A percentile compares a stretch with the other conserved stretches of the same genome.
These are phyloP conservation scores for Solanum sejunctum DNA, from an alignment of 257 asterid species.

Conservation along the genomic window DNA sequence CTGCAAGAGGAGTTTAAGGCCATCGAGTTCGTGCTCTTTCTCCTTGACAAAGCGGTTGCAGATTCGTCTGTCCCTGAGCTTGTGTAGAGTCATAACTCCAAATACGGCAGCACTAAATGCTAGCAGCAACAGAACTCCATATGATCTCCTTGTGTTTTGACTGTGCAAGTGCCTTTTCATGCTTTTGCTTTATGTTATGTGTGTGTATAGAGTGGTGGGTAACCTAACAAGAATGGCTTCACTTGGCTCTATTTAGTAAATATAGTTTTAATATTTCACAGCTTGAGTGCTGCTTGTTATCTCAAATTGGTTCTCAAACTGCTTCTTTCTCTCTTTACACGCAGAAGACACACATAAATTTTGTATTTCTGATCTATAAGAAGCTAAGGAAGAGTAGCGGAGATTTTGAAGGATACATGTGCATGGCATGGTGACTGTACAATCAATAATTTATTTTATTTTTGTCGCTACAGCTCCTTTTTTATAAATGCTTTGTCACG, in stretches of 20 bases:
- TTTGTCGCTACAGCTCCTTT: neutral
- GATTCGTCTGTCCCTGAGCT: slow-evolving; percentile 35
- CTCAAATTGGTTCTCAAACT: slow-evolving; percentile 13
- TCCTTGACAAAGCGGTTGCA: slow-evolving; percentile 31
- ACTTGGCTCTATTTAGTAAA: neutral
- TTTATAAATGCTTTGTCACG: neutral
- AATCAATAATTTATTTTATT: neutral
- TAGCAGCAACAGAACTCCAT: slow-evolving; percentile 23
- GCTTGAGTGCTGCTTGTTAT: neutral
- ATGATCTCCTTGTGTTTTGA: slow-evolving; percentile 19
- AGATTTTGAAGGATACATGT: slow-evolving; percentile 3
- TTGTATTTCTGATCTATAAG: neutral
- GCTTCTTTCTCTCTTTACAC: neutral
- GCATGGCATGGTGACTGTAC: slow-evolving; percentile 4
- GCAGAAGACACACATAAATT: neutral
- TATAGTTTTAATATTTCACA: neutral
- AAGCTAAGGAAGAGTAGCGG: neutral
- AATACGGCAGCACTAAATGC: slow-evolving; percentile 40
- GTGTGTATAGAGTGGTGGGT: neutral
- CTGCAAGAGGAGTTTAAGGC: slow-evolving; percentile 57
- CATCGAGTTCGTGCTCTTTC: slow-evolving; percentile 32
- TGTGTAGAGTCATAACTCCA: slow-evolving; percentile 46
- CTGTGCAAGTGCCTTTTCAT: slow-evolving; percentile 7
- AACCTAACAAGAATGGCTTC: slow-evolving; percentile 6
- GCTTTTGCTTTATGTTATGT: neutral